Percentiles rank a stretch among this genome's conserved stretches.
phyloP scores from a whole-genome alignment of 441 rosid species.

The Adansonia madagascariensis region DNA sequence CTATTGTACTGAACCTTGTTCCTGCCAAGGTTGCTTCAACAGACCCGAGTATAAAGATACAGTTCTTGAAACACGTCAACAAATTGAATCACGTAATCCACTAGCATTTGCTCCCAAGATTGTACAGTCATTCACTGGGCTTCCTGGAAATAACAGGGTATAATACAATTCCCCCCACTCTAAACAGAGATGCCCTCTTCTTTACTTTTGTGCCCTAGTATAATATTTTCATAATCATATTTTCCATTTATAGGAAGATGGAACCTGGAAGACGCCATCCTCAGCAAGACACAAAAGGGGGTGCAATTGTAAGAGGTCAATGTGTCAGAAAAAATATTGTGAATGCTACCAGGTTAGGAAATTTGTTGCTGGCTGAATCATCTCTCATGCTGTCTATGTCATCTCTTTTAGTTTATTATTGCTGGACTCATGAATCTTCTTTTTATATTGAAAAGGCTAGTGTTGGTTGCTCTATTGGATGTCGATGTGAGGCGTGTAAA shows the following conservation, averaged over 20 bases:
- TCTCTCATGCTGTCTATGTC: neutral
- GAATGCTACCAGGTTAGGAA: conserved; percentile 71
- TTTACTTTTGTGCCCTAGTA: too few relatives aligned
- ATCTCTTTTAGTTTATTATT: conserved; percentile 17
- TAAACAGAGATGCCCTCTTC: too few relatives aligned
- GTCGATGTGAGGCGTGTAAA: conserved; percentile 71
- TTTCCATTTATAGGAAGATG: conserved; percentile 47
- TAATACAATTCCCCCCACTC: neutral
- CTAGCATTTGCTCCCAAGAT: conserved; percentile 73
- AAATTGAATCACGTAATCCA: conserved; percentile 66
- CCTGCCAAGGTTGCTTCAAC: conserved; percentile 66
- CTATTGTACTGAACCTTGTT: conserved; percentile 59
- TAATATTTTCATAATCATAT: conserved; percentile 29
- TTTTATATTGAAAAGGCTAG: conserved; percentile 48
- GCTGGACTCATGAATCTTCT: conserved; percentile 18
- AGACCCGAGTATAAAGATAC: conserved; percentile 57
- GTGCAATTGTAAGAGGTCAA: conserved; percentile 75
- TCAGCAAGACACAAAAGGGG: conserved; percentile 68
- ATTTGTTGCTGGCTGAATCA: neutral
- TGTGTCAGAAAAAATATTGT: conserved; percentile 70
- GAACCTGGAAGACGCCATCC: conserved; percentile 40
- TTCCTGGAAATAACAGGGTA: conserved; percentile 40
- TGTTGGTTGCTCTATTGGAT: conserved; percentile 69
- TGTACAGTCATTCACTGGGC: conserved; percentile 36
- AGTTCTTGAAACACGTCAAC: conserved; percentile 58